Evolutionary conservation across 2,329 filamentous ascomycete genomes (phyloP), one percentile per base, ranked within the genome.

Genomic region (Plenodomus biglobosus): DNA sequence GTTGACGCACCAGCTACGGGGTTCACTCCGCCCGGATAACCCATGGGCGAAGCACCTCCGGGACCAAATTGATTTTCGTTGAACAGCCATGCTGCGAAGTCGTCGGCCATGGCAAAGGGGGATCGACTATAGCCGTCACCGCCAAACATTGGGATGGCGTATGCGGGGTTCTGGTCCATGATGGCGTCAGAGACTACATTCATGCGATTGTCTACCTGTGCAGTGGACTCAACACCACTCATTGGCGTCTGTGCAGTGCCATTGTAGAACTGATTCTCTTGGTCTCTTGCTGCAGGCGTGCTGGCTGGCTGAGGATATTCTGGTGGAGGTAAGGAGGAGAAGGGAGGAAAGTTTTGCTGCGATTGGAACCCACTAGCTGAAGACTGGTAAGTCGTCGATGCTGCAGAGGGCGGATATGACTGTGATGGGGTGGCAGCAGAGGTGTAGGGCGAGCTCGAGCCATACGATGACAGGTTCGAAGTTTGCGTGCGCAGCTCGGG

Each of bases 51-150:
- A 24, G 64, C 64, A 11, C 59, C 55, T 21, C 66, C 65, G 30
- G 71, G 59, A 22, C 67, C 65, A 22, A 81, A 75, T 15, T 81
- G 76, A 16, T 80, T 80, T 30, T 85, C 85, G 65, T 88, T 92
- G 73, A 95, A 95, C 20, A 95, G 73, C 78, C 88, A 95, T 4
- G 87, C 85, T 56, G 92, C 86, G 63, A 94, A 94, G 64, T 95
- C 90, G 65, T 95, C 90, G 0, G 89, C 87, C 76, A 95, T 88
- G 8, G 87, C 86, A 66, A 92, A 92, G 0, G 92, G 91, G 2
- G 91, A 95, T 48, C 92, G 88, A 59, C 88, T 92, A 51, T 90
- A 85, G 16, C 84, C 86, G 61, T 95, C 90, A 20, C 82, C 85
- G 15, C 90, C 90, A 71, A 96, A 96, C 20, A 96, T 86, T 0